Evolutionary conservation across 2,329 filamentous ascomycete species (phyloP), one percentile per base, ranked within the genome.

Genomic region (Cytospora chrysosperma): DNA sequence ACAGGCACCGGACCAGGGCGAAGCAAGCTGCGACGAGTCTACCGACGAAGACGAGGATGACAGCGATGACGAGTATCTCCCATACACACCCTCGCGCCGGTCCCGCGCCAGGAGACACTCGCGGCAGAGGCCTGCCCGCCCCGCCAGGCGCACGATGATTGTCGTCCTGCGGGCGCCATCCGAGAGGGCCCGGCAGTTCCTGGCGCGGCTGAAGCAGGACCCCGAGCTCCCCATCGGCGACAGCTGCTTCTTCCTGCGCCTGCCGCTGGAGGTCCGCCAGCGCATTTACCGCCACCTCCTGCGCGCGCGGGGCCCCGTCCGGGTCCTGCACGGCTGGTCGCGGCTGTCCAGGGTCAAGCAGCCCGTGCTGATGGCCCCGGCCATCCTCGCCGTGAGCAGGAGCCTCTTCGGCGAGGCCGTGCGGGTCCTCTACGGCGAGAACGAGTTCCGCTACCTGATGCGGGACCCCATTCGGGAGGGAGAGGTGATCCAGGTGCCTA

Each of bases 391-490:
- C 3, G 72, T 71, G 2, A 79, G 76, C 70, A 68, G 66, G 3
- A 59, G 63, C 1, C 67, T 81, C 30, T 74, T 74, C 34, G 8
- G 54, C 0, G 79, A 83, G 68, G 78, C 76, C 2, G 66, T 74
- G 2, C 68, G 68, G 1, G 69, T 83, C 5, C 72, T 85, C 0
- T 85, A 81, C 62, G 77, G 79, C 3, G 72, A 77, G 30, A 85
- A 85, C 56, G 73, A 58, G 0, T 85, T 85, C 64, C 66, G 73
- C 1, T 84, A 85, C 65, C 70, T 74, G 9, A 70, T 83, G 15
- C 76, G 81, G 1, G 79, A 83, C 64, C 69, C 37, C 15, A n/a
- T n/a, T n/a, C 15, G 56, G 24, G 56, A 19, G 49, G 57, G 69
- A 7, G 68, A 72, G 37, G 9, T 40, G 37, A 17, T 6, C 37